Conservation (phyloP, 2,329 filamentous ascomycete species). For the Colletotrichum falcatum region DNA sequence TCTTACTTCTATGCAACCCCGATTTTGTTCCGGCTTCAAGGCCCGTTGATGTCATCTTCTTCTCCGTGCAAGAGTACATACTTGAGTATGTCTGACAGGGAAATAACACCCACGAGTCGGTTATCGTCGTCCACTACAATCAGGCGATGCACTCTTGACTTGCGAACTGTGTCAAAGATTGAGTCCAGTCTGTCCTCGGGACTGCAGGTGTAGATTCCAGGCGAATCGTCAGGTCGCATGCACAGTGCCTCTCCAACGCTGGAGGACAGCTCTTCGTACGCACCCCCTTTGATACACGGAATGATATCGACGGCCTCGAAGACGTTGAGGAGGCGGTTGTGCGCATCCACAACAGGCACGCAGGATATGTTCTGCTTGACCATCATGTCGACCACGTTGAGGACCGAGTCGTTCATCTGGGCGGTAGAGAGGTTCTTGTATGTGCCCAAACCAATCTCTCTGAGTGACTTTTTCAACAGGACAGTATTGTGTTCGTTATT, state of each 20-base stretch:
- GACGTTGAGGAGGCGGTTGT: conserved; percentile 86
- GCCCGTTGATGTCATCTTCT: conserved; percentile 57
- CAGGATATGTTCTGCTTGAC: conserved; percentile 95
- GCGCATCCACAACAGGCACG: conserved; percentile 88
- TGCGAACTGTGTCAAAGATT: conserved; percentile 96
- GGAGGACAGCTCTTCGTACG: conserved; percentile 89
- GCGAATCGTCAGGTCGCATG: conserved; percentile 89
- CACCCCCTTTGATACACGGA: conserved; percentile 91
- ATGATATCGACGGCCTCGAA: conserved; percentile 99
- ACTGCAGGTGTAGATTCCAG: conserved; percentile 96
- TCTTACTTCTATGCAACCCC: conserved; percentile 39
- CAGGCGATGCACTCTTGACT: conserved; percentile 92
- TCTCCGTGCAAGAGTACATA: conserved; percentile 90
- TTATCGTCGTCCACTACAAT: conserved; percentile 93
- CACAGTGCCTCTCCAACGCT: conserved; percentile 90
- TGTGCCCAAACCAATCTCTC: conserved; percentile 86
- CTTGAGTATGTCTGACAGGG: conserved; percentile 94
- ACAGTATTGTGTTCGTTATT: conserved; percentile 89
- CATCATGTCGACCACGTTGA: conserved; percentile 94
- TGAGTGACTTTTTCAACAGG: conserved; percentile 86
- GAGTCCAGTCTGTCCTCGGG: conserved; percentile 92
- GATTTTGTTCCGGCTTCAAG: conserved; percentile 22
- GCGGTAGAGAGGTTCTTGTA: conserved; percentile 86
- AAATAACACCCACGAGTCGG: conserved; percentile 88
- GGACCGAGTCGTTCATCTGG: conserved; percentile 88